Base-by-base conservation (phyloP, 352 stramenopile species). In the Pythium angustatum region DNA sequence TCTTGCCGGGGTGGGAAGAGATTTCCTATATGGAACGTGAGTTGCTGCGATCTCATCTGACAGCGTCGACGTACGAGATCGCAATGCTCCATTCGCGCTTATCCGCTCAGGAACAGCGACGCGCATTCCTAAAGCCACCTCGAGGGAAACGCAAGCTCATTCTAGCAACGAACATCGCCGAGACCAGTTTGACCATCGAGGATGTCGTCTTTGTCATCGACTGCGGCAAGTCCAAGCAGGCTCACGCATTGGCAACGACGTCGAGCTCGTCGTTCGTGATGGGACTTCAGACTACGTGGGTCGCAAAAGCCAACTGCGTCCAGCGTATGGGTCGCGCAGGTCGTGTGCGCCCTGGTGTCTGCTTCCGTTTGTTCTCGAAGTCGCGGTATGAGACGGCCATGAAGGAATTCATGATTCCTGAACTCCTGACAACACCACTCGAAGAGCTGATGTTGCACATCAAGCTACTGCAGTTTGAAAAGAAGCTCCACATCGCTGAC, bases 181-280 rank as follows among this genome's bases (percentile, higher is more conserved):
- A 99, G 75, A 98, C 96, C 14, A 98, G 88, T 68, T 75, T 99
- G 5, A 99, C 97, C 14, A 97, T 99, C n/a, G 93, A 97, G 34
- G 87, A 96, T 60, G 93, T 99, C 26, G 90, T 93, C 11, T 97
- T 97, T 57, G 87, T 96, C 5, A 83, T 96, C 38, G 87, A 96
- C 51, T 93, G 77, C 44, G 85, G 85, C 58, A 96, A 94, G 53
- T 90, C 80, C 0, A 96, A 93, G 66, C 85, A 96, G 47, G 76
- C 77, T 21, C 82, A 91, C 52, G 73, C 74, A 0, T 77, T 93
- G 33, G 79, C 73, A 22, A 74, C 74, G 9, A 85, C 75, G 12
- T 88, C 76, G 10, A 88, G 74, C 40, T 92, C 92, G 15, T 85
- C 85, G 19, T 96, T 97, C 34, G 90, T 96, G 19, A 95, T 97